Base-by-base conservation (phyloP, 2,329 filamentous ascomycete genomes). In the Daldinia sp. region DNA sequence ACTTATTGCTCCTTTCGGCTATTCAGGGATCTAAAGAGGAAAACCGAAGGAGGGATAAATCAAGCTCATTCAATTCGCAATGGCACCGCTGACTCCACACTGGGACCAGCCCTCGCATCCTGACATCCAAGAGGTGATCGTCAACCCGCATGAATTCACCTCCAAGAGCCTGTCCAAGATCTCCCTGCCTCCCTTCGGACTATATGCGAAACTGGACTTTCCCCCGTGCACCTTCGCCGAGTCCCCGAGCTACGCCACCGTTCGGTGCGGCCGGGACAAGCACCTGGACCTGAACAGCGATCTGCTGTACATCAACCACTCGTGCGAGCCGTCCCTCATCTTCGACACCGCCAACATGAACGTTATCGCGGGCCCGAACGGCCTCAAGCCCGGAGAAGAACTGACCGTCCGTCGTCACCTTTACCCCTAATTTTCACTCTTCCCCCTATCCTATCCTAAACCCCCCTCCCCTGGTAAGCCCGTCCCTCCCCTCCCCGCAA, bases 271-370 rank as follows among this genome's bases (percentile, higher is more conserved):
- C 67, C 80, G 80, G 60, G 78, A 86, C 71, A 80, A 80, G 63
- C 89, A 91, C 76, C 79, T 91, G 73, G 85, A 87, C 74, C 81
- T 91, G 48, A 91, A 91, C 81, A 89, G 86, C 74, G 89, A 91
- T 74, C 76, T 91, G 75, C 78, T 91, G 51, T 91, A 90, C 79
- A 88, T 90, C 72, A 91, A 91, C 78, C 89, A 91, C 79, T 89
- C 87, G 4, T 91, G 89, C 79, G 87, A 89, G 74, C 89, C 89
- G 26, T 88, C 87, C 76, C 82, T 91, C 67, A 86, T 89, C 70
- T 90, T 91, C 71, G 88, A 91, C 76, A 88, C 84, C 48, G 79
- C 81, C 65, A 85, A 84, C 76, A 79, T 86, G 70, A 85, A 85
- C 73, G 81, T 92, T 70, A 80, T 90, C 28, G 88, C 87, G 10